Evolutionary conservation across 352 stramenopile species (phyloP), one percentile per base, ranked within the genome.

Genomic region (Phytophthora rubi): DNA sequence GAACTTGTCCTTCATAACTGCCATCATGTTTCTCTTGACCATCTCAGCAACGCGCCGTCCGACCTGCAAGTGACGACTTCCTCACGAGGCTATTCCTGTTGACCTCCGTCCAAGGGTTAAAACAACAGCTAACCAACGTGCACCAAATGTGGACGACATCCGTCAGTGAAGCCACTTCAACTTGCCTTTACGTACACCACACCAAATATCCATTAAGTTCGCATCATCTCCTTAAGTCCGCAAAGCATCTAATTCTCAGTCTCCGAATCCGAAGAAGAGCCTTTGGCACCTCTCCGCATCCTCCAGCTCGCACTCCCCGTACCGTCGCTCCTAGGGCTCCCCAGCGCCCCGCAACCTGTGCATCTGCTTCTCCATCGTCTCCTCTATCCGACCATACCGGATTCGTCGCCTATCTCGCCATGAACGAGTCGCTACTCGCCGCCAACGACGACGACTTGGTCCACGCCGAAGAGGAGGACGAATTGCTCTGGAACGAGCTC

Each of bases 401-500:
- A 59, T 39, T 32, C 13, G 12, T n/a, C 6, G 23, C 30, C 13
- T 23, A 42, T 21, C 3, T 61, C 49, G 4, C 53, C 16, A 93
- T 93, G 86, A 70, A 93, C 53, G 79, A 93, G 81, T 91, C 83
- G 61, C 76, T 93, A 53, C 68, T 93, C 6, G 64, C 69, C 13
- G 63, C 62, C 16, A 80, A 77, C n/a, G 70, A 78, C 6, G 70
- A 73, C 33, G 66, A 70, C 58, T 57, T 75, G 18, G 48, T 16
- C 12, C 65, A 75, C 48, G 71, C 64, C 6, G 73, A 80, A 48
- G 81, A 87, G 9, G 86, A 92, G 15, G 85, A 94, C 10, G 86
- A 94, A 75, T 77, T 90, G 65, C 80, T 94, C 44, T 94, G 86
- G 86, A 89, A 91, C 53, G 86, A 89, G 70, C 83, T 91, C 42